A percentile compares a stretch with the other conserved stretches of the same genome.
Evolutionary conservation across 495 filamentous ascomycete species (phyloP).

Genomic region (Trichoderma orchidacearum): DNA sequence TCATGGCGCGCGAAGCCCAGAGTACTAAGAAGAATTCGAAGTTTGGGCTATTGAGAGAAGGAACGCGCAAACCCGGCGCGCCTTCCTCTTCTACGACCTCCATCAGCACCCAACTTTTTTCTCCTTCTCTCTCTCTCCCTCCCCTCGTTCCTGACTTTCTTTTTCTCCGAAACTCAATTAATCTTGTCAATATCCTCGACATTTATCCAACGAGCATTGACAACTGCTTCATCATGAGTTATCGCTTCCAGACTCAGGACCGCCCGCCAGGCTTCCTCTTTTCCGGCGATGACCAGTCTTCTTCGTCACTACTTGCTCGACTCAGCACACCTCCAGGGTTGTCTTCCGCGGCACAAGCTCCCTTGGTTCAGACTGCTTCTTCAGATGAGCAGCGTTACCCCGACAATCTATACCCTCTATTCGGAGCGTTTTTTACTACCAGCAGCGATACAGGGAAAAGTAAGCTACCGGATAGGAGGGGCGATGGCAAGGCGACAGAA

Average conservation of each 20-base stretch:
- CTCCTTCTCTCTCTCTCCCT: not conserved
- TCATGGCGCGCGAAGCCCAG: no score
- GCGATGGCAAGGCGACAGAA: not conserved
- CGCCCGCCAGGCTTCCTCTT: not conserved
- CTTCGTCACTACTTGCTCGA: not conserved
- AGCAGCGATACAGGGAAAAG: not conserved
- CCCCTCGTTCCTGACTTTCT: not conserved
- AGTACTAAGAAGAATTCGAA: no score
- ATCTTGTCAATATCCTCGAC: not conserved
- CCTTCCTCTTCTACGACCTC: not conserved
- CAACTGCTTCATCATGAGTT: not conserved
- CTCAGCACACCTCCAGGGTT: not conserved
- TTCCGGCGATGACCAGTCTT: not conserved
- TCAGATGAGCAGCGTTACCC: not conserved
- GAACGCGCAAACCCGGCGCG: not conserved
- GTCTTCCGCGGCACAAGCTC: not conserved
- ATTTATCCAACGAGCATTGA: not conserved
- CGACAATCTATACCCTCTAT: not conserved
- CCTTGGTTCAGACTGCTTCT: not conserved
- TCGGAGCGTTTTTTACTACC: not conserved
- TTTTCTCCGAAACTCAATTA: not conserved
- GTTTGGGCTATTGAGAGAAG: not conserved
- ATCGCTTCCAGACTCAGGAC: not conserved
- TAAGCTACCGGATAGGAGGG: not conserved
- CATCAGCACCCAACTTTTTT: not conserved